Evolutionary conservation across 148 eudicot genomes (phyloP), one percentile per base, ranked within the genome.

Genomic region (Polygonum aviculare): DNA sequence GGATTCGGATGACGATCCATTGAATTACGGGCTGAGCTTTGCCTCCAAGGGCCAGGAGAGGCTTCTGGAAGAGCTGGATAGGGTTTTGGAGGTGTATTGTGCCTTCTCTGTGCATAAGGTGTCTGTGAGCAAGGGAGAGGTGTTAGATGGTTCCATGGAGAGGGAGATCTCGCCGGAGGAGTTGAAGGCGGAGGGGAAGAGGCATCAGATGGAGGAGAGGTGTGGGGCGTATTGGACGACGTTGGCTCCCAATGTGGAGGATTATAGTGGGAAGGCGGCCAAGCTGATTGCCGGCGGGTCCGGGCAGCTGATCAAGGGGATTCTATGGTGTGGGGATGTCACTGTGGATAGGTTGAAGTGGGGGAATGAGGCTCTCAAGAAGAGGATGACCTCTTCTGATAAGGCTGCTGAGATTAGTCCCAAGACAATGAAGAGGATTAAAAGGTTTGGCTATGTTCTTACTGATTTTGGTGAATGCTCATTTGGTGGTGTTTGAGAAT

Each of bases 321-420:
- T 92, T 39, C 76, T 95, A 78, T 95, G 98, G 99, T 95, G 99
- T 84, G 99, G 99, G 15, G 99, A 95, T 88, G 90, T 95, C 47
- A 89, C 99, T 12, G 78, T 83, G 74, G 99, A 95, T 75, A 80
- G 99, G 48, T 79, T 95, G 82, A 95, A 86, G 62, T 87, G 97
- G 93, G 99, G 99, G 3, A 82, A 93, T 79, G 94, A 87, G 74
- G 86, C 87, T 63, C 33, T 91, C 84, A 91, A 76, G 84, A 82
- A 81, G 85, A 84, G 90, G 84, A 79, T 95, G 80, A 81, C 72
- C 33, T 84, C 93, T 2, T 79, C 79, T 40, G 73, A 83, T 60
- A 63, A 81, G 26, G 63, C 35, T 11, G 93, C 47, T 11, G 93
- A 87, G 79, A 51, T 95, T 76, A 90, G 87, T 84, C 87, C 97